A percentile compares a stretch with the other conserved stretches of the same genome.
Conservation (phyloP, 73 alveolate species). For the Uronychia binucleata region DNA sequence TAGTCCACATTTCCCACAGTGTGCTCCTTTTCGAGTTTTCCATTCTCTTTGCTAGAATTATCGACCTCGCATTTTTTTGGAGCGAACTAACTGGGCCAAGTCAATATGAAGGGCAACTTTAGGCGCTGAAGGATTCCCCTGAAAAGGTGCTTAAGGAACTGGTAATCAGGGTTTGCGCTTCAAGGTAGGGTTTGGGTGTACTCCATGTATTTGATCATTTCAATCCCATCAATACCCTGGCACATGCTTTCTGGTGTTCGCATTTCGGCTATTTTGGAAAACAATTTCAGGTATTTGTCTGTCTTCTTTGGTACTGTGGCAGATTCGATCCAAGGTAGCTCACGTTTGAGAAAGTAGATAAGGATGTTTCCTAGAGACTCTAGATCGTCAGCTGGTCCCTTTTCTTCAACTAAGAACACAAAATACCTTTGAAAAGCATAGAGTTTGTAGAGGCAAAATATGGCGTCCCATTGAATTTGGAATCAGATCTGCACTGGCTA, state of each 20-base stretch:
- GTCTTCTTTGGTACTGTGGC: neutral
- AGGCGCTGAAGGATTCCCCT: no score
- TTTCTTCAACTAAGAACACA: constrained; percentile 64
- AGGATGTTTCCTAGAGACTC: neutral
- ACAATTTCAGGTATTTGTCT: neutral
- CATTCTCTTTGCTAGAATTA: no score
- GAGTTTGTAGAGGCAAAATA: constrained; percentile 1
- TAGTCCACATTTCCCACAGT: no score
- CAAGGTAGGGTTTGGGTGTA: neutral
- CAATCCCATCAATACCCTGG: neutral
- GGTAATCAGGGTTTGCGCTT: neutral
- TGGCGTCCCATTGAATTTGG: constrained; percentile 1
- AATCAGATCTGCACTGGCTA: neutral
- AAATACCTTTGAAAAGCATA: constrained; percentile 28
- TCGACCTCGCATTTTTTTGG: no score
- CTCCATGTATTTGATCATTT: neutral
- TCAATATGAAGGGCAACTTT: no score
- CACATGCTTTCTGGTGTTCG: neutral
- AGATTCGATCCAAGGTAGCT: neutral
- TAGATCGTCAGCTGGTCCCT: constrained; percentile 68
- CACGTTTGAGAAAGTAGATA: neutral
- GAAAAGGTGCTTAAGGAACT: neutral
- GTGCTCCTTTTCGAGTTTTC: no score
- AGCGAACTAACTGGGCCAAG: no score
- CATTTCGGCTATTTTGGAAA: neutral